Percentiles rank a stretch among this genome's conserved stretches.
These are phyloP conservation scores for Aspergillus pseudoviridinutans DNA, from an alignment of 2,329 filamentous ascomycete genomes.

Conservation along the genomic window DNA sequence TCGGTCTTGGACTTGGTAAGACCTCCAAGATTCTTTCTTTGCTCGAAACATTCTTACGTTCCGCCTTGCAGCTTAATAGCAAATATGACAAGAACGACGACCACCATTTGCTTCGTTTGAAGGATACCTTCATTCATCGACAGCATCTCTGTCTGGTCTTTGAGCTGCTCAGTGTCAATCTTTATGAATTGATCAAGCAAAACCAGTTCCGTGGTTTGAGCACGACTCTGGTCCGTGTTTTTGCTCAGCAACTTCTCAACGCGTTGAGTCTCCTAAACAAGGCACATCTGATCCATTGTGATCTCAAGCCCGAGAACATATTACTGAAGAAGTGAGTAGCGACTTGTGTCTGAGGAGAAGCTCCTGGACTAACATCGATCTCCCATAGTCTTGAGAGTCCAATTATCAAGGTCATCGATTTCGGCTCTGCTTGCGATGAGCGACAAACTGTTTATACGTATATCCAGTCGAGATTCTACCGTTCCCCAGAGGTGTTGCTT, in stretches of 20 bases:
- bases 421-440: constrained; percentile 96
- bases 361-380: constrained; percentile 7
- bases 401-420: constrained; percentile 99
- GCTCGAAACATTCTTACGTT: constrained; percentile 17
- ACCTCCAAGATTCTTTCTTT: constrained; percentile 2
- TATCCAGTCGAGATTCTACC: constrained; percentile 96
- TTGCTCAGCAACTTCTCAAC: constrained; percentile 93
- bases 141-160: constrained; percentile 97
- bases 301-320: constrained; percentile 97
- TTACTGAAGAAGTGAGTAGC: constrained; percentile 76
- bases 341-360: neutral
- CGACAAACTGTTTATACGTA: constrained; percentile 98
- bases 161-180: constrained; percentile 91
- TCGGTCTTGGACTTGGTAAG: constrained; percentile 89
- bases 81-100: constrained; percentile 99
- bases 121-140: constrained; percentile 96
- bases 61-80: constrained; percentile 70
- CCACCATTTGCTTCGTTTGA: constrained; percentile 87
- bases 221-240: constrained; percentile 93
- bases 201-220: constrained; percentile 97
- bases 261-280: constrained; percentile 91
- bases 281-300: constrained; percentile 93
- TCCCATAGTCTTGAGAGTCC: constrained; percentile 77
- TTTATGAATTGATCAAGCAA: constrained; percentile 99
- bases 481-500: constrained; percentile 92